phyloP scores from a whole-genome alignment of 1,284 basidiomycete genomes.

The Rhodotorula mucilaginosa region DNA sequence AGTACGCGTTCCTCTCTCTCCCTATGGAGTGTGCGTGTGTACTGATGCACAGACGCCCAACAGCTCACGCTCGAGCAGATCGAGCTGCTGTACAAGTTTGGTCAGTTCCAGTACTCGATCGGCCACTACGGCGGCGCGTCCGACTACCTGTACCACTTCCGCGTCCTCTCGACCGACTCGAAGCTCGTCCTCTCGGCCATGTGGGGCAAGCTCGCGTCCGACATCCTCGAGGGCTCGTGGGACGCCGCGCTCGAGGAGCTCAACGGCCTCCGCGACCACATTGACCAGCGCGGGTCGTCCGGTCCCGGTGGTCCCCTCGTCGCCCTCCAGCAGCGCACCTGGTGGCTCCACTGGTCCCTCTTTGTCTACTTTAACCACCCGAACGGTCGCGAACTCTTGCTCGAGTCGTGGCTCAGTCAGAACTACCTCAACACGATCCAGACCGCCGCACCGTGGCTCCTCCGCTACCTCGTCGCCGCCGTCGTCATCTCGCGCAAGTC shows the following conservation, averaged over 20 bases:
- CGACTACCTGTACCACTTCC: conserved; percentile 98
- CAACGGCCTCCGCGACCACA: conserved; percentile 84
- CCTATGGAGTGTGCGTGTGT: background rate
- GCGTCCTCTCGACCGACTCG: conserved; percentile 87
- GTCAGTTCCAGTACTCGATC: conserved; percentile 95
- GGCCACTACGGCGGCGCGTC: conserved; percentile 95
- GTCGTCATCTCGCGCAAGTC: conserved; percentile 82
- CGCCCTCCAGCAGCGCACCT: conserved; percentile 90
- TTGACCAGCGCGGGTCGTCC: conserved; percentile 71
- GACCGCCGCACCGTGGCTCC: conserved; percentile 89
- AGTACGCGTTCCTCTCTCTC: conserved; percentile 55
- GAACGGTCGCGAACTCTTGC: conserved; percentile 83
- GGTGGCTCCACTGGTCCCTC: conserved; percentile 96
- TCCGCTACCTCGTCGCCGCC: conserved; percentile 90
- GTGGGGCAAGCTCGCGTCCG: conserved; percentile 97
- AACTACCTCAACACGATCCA: conserved; percentile 98
- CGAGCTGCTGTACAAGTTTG: conserved; percentile 93
- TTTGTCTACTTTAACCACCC: conserved; percentile 98
- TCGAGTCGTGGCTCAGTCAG: conserved; percentile 93
- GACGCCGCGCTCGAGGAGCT: conserved; percentile 90
- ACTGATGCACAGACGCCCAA: background rate
- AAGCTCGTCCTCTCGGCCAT: conserved; percentile 90
- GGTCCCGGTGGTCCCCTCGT: conserved; percentile 62
- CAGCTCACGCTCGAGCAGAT: conserved; percentile 93
- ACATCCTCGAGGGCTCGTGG: conserved; percentile 93